phyloP scores from a whole-genome alignment of 2,329 filamentous ascomycete species.

The Passalora sequoiae region DNA sequence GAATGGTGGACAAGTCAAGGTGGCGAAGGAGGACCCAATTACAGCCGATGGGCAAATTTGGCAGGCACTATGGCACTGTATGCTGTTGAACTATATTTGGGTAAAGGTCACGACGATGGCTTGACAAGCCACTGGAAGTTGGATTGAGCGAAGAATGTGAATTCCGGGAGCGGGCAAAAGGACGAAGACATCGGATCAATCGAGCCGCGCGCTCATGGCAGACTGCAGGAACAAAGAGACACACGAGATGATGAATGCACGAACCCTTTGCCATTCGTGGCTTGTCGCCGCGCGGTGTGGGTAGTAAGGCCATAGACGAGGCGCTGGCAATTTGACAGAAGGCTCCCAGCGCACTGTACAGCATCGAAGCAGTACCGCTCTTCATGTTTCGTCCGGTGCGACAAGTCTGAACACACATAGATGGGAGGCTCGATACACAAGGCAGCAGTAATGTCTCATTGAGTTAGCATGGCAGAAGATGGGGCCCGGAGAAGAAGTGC shows the following conservation, averaged over 20 bases:
- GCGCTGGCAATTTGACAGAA: slow-evolving; percentile 3
- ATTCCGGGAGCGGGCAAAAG: not conserved
- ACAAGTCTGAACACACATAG: not conserved
- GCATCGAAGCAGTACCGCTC: not conserved
- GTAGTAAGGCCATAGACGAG: not conserved
- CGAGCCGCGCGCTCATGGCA: not conserved
- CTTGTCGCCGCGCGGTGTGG: not conserved
- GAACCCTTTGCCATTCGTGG: not conserved
- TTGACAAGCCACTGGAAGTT: slow-evolving; percentile 80
- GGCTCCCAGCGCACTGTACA: not conserved
- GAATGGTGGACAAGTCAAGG: slow-evolving; percentile 83
- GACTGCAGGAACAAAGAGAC: not conserved
- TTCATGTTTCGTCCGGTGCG: slow-evolving; percentile 1
- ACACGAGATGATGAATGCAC: not conserved
- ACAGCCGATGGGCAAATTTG: slow-evolving; percentile 92
- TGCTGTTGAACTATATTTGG: slow-evolving; percentile 81
- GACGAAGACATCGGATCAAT: not conserved
- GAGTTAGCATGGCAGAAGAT: not conserved
- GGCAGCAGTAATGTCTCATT: slow-evolving; percentile 1
- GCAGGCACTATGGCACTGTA: slow-evolving; percentile 85
- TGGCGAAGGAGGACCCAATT: slow-evolving; percentile 74
- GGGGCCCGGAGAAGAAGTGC: not conserved
- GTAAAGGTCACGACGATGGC: slow-evolving; percentile 72
- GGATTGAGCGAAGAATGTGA: slow-evolving; percentile 22
- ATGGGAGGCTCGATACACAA: not conserved